These are phyloP conservation scores for Choiromyces venosus DNA, from an alignment of 495 filamentous ascomycete species.

Conservation along the genomic window DNA sequence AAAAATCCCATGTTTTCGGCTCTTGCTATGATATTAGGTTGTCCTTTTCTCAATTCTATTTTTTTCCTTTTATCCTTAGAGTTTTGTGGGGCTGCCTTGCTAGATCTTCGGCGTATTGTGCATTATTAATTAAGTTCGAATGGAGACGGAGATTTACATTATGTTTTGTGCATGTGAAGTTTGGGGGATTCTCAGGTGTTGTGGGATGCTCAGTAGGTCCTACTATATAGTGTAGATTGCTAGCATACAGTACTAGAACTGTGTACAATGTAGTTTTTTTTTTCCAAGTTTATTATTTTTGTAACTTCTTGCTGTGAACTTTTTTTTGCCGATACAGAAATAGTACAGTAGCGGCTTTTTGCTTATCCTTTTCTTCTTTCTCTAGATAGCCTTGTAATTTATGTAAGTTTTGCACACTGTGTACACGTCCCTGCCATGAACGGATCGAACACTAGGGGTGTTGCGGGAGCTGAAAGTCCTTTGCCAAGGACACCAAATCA, in stretches of 20 bases:
- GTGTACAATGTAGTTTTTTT: no score
- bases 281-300: no score
- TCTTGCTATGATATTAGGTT: not conserved
- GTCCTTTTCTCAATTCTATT: not conserved
- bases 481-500: no score
- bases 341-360: no score
- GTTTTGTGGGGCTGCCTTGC: not conserved
- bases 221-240: not conserved
- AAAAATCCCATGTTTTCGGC: not conserved
- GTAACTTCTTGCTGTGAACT: no score
- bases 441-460: no score
- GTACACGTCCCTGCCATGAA: no score
- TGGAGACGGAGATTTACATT: not conserved
- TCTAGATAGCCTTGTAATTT: no score
- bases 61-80: not conserved
- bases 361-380: no score
- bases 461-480: no score
- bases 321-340: no score
- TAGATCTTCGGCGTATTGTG: not conserved
- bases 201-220: not conserved
- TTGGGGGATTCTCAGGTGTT: not conserved
- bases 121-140: constrained; percentile 1
- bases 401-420: no score
- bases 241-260: not conserved
- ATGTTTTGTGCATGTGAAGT: not conserved